These are phyloP conservation scores for Ilyonectria destructans DNA, from an alignment of 2,329 filamentous ascomycete genomes.

Conservation along the genomic window DNA sequence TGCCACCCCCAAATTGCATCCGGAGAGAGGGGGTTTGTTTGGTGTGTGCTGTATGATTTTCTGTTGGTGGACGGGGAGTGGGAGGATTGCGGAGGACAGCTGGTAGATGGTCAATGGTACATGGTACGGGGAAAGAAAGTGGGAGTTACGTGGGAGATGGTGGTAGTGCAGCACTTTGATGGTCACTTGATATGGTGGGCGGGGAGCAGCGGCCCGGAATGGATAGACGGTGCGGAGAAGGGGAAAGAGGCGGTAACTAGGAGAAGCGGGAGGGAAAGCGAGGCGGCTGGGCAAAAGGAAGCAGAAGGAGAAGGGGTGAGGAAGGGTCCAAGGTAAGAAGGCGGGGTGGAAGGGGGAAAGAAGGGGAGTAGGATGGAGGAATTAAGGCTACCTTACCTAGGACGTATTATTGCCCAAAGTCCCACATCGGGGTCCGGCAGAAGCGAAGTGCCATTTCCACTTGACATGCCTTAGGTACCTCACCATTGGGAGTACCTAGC, in stretches of 20 bases:
- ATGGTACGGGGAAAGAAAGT: constrained; percentile 22
- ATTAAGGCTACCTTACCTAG: constrained; percentile 35
- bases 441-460: neutral
- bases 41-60: constrained; percentile 5
- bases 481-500: neutral
- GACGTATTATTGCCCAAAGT: constrained; percentile 26
- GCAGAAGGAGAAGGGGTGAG: constrained; percentile 12
- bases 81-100: constrained; percentile 18
- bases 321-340: constrained; percentile 20
- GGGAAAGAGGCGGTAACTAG: constrained; percentile 8
- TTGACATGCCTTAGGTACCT: too few species aligned
- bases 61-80: constrained; percentile 5
- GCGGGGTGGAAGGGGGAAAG: constrained; percentile 28
- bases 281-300: constrained; percentile 18
- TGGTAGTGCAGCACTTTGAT: constrained; percentile 33
- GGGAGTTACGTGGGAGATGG: constrained; percentile 27
- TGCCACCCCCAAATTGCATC: constrained; percentile 11
- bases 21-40: constrained; percentile 9
- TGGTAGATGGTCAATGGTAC: constrained; percentile 13
- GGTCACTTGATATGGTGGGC: constrained; percentile 41
- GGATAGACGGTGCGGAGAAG: constrained; percentile 21
- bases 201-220: constrained; percentile 28
- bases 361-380: constrained; percentile 32
- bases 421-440: neutral
- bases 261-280: constrained; percentile 26